Evolutionary conservation across 2,329 filamentous ascomycete species (phyloP).

Genomic region (Pezicula carpinea): DNA sequence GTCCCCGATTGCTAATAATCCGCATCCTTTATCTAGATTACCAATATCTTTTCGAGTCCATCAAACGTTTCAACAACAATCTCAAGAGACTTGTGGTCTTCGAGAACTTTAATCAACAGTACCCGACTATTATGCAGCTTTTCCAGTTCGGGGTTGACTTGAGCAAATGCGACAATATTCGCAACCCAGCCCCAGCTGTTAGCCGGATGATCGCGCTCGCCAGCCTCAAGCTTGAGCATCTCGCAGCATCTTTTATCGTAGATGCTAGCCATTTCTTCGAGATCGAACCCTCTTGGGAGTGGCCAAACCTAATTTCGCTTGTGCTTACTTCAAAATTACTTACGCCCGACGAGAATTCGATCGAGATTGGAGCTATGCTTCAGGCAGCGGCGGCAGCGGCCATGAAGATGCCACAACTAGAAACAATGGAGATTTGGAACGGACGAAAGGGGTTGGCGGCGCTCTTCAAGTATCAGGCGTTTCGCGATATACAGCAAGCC

Average conservation of each 20-base stretch:
- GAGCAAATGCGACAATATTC: slow-evolving; percentile 14
- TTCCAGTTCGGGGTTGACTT: background rate
- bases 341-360: slow-evolving; percentile 19
- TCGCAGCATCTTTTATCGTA: slow-evolving; percentile 18
- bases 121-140: background rate
- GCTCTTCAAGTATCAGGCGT: slow-evolving; percentile 16
- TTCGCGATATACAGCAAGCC: slow-evolving; percentile 11
- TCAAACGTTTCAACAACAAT: no score
- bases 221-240: slow-evolving; percentile 16
- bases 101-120: no score
- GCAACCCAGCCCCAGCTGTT: slow-evolving; percentile 18
- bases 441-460: slow-evolving; percentile 15
- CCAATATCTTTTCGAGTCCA: no score
- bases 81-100: no score
- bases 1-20: no score
- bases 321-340: slow-evolving; percentile 17
- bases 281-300: slow-evolving; percentile 17
- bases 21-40: no score
- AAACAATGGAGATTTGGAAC: slow-evolving; percentile 20
- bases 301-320: slow-evolving; percentile 16
- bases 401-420: slow-evolving; percentile 18
- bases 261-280: slow-evolving; percentile 17
- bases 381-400: slow-evolving; percentile 16
- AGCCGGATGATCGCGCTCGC: slow-evolving; percentile 11
- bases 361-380: slow-evolving; percentile 11